Evolutionary conservation across 768 basidiomycete species (phyloP).

Genomic region (Omphalotus guepiniiformis): DNA sequence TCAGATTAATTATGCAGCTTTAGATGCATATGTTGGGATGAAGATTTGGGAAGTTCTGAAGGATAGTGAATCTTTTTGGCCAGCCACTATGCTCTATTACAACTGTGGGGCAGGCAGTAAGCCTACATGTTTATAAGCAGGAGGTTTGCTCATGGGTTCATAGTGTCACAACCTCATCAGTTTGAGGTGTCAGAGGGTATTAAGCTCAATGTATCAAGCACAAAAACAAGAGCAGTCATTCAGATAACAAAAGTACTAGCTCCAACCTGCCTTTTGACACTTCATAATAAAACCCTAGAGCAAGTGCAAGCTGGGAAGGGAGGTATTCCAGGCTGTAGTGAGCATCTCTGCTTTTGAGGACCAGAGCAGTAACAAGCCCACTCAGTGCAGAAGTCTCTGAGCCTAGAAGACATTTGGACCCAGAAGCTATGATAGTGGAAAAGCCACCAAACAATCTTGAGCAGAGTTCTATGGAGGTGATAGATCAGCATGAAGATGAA

Average conservation of each 20-base stretch:
- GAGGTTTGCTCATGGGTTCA: conserved; percentile 10
- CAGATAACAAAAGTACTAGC: conserved; percentile 13
- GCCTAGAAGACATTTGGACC: too few relatives aligned
- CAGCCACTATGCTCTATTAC: conserved; percentile 10
- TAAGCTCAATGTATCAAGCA: conserved; percentile 12
- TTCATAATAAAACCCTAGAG: conserved; percentile 9
- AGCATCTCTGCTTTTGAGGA: conserved; percentile 9
- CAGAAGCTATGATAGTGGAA: too few relatives aligned
- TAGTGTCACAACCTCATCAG: conserved; percentile 8
- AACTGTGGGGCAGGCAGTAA: conserved; percentile 14
- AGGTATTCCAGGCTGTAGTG: conserved; percentile 12
- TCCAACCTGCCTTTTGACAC: conserved; percentile 11
- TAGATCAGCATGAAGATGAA: too few relatives aligned
- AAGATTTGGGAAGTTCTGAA: conserved; percentile 9
- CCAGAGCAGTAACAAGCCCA: too few relatives aligned
- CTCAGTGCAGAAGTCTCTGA: too few relatives aligned
- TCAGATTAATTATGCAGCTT: conserved; percentile 14
- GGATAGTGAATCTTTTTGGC: conserved; percentile 7
- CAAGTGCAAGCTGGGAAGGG: conserved; percentile 4
- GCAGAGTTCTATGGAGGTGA: too few relatives aligned
- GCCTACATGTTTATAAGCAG: conserved; percentile 10
- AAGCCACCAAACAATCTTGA: too few relatives aligned
- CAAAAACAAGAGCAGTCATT: conserved; percentile 13
- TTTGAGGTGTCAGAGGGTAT: background rate
- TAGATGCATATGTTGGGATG: conserved; percentile 10